Evolutionary conservation across 495 filamentous ascomycete genomes (phyloP).

Genomic region (Penicillium dipodomyicola): DNA sequence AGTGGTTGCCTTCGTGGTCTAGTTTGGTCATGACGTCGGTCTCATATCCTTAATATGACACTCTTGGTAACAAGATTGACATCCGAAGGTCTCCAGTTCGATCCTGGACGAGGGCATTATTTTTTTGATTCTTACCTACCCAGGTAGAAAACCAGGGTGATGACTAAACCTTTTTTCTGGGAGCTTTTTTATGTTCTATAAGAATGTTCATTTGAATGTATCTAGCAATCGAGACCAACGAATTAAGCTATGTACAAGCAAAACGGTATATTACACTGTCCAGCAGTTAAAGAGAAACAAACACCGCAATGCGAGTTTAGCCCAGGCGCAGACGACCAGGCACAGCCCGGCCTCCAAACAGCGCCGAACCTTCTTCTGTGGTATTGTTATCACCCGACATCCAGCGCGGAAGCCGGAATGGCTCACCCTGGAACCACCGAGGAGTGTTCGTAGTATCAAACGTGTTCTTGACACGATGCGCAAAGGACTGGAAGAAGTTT

Average conservation of each 20-base stretch:
- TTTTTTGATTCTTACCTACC: too few relatives aligned
- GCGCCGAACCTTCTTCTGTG: constrained; percentile 42
- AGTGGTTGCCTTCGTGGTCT: too few relatives aligned
- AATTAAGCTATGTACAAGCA: constrained; percentile 20
- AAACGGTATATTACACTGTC: constrained; percentile 26
- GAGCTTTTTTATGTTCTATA: background rate
- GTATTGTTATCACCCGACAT: constrained; percentile 51
- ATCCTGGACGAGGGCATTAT: too few relatives aligned
- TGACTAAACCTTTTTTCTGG: too few relatives aligned
- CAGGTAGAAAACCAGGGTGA: too few relatives aligned
- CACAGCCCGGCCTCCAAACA: constrained; percentile 55
- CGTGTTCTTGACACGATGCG: constrained; percentile 85
- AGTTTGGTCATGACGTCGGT: too few relatives aligned
- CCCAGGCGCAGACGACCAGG: constrained; percentile 48
- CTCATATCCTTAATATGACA: too few relatives aligned
- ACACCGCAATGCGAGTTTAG: constrained; percentile 21
- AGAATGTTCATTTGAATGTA: constrained; percentile 2
- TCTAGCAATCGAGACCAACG: constrained; percentile 1
- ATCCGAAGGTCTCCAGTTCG: too few relatives aligned
- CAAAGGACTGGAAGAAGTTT: constrained; percentile 77
- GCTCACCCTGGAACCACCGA: constrained; percentile 69
- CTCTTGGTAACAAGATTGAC: too few relatives aligned
- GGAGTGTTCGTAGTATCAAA: constrained; percentile 81
- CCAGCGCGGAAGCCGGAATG: constrained; percentile 79
- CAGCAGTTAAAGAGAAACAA: constrained; percentile 30